Evolutionary conservation across 495 filamentous ascomycete species (phyloP).

Genomic region (Neurospora sp.): DNA sequence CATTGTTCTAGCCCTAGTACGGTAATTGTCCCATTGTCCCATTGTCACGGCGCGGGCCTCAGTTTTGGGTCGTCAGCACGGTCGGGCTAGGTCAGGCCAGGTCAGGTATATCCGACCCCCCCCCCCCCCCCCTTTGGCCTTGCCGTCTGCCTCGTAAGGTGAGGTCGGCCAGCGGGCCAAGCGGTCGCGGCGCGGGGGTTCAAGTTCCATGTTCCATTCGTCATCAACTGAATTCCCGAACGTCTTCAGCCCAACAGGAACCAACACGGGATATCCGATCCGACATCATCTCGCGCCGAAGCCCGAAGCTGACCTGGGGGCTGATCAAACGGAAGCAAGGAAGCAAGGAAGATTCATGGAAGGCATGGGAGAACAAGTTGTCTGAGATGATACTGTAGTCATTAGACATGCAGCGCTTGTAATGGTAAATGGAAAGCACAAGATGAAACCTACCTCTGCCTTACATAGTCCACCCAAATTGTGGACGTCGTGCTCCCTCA

Average conservation of each 20-base stretch:
- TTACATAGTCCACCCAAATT: neutral
- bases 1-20: too few species aligned
- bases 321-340: neutral
- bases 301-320: neutral
- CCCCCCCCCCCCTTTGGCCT: neutral
- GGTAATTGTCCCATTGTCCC: neutral
- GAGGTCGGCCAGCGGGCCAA: neutral
- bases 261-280: neutral
- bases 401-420: neutral
- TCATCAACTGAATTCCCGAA: neutral
- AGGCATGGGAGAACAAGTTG: neutral
- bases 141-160: neutral
- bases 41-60: neutral
- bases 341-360: neutral
- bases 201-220: neutral
- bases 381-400: neutral
- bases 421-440: too few species aligned
- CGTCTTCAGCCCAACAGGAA: neutral
- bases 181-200: neutral
- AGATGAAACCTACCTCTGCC: too few species aligned
- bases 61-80: neutral
- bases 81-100: neutral
- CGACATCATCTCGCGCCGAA: neutral
- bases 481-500: neutral
- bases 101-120: neutral